Conservation (phyloP, 352 stramenopile genomes). For the Thalassiosira exigua region DNA sequence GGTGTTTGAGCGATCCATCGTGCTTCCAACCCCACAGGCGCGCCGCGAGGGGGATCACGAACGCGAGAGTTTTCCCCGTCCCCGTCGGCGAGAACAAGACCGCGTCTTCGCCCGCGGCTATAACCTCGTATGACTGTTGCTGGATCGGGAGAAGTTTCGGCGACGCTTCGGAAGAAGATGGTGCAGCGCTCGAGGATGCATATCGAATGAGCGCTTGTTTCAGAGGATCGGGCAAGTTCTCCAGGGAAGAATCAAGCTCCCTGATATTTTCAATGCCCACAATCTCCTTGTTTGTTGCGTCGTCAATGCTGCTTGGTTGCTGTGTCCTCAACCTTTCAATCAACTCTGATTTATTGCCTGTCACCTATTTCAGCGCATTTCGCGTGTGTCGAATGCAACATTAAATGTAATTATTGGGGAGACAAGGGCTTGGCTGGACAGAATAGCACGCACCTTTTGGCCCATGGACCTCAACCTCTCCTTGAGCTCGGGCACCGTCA, state of each 20-base stretch:
- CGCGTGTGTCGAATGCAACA: too few relatives aligned
- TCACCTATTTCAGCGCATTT: too few relatives aligned
- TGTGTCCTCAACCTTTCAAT: constrained; percentile 28
- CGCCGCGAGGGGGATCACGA: constrained; percentile 53
- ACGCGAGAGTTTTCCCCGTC: constrained; percentile 66
- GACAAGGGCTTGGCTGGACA: too few relatives aligned
- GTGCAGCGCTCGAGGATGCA: constrained; percentile 21
- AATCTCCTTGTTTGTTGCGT: too few relatives aligned
- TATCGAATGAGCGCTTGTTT: constrained; percentile 40
- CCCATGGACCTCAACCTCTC: constrained; percentile 24
- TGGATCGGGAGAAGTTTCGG: constrained; percentile 63
- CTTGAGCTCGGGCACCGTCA: constrained; percentile 43
- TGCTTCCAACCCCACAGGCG: constrained; percentile 48
- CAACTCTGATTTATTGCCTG: constrained; percentile 38
- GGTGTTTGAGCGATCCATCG: constrained; percentile 39
- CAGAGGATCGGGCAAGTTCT: constrained; percentile 24
- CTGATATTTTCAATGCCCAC: too few relatives aligned
- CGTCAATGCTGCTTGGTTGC: constrained; percentile 11
- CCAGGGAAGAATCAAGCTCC: constrained; percentile 17
- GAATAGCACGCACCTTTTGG: constrained; percentile 38
- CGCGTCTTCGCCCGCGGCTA: constrained; percentile 51
- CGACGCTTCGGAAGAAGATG: neutral
- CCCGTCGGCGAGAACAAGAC: constrained; percentile 66
- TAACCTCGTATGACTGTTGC: constrained; percentile 47
- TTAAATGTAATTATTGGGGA: too few relatives aligned